Conservation (phyloP, 2,329 filamentous ascomycete genomes). For the Thielaviopsis populi region DNA sequence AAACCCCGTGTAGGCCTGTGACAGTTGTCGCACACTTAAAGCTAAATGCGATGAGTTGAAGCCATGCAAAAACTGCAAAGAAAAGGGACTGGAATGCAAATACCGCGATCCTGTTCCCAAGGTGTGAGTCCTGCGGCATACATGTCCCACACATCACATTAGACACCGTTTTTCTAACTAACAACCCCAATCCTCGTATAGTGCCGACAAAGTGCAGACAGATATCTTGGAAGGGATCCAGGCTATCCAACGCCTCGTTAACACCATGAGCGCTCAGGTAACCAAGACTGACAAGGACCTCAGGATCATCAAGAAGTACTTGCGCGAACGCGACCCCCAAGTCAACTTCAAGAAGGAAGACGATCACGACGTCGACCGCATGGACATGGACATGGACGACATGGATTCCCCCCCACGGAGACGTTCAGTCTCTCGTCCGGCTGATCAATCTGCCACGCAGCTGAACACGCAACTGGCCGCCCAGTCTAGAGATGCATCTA, state of each 20-base stretch:
- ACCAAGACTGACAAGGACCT: slow-evolving; percentile 11
- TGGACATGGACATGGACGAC: background rate
- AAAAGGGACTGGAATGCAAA: slow-evolving; percentile 69
- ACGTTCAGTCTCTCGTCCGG: background rate
- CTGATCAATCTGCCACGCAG: background rate
- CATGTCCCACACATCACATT: background rate
- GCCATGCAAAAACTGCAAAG: slow-evolving; percentile 73
- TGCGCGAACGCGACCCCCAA: slow-evolving; percentile 8
- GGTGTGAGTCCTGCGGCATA: slow-evolving; percentile 44
- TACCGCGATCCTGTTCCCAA: slow-evolving; percentile 86
- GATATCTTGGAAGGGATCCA: slow-evolving; percentile 45
- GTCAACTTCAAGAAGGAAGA: slow-evolving; percentile 15
- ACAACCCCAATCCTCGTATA: slow-evolving; percentile 19
- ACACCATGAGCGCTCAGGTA: background rate
- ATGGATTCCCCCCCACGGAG: background rate
- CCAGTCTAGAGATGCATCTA: background rate
- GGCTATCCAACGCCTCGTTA: slow-evolving; percentile 24
- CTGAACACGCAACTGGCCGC: background rate
- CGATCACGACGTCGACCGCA: background rate
- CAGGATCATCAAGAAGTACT: slow-evolving; percentile 17
- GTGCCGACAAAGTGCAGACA: slow-evolving; percentile 44
- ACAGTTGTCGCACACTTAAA: slow-evolving; percentile 74
- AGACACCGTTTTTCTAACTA: background rate
- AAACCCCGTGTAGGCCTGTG: slow-evolving; percentile 54
- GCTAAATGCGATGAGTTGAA: slow-evolving; percentile 83